Percentiles rank a stretch among this genome's conserved stretches.
phyloP scores from a whole-genome alignment of 2,329 filamentous ascomycete species.

The Talaromyces islandicus region DNA sequence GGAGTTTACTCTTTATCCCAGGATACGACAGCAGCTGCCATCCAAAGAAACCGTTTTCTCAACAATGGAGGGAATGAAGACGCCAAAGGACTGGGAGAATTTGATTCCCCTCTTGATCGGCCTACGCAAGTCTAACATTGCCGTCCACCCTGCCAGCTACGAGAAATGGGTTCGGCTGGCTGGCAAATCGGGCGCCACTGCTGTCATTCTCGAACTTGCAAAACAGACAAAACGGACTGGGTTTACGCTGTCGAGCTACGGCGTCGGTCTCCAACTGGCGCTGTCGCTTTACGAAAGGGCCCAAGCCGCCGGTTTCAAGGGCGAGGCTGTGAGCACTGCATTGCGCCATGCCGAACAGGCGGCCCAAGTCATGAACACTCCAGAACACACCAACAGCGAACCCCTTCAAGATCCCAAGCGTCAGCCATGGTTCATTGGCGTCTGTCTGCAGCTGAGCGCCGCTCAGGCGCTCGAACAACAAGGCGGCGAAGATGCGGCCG shows the following conservation, averaged over 20 bases:
- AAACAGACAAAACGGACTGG: constrained; percentile 30
- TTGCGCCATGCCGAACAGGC: constrained; percentile 29
- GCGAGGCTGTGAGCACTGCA: constrained; percentile 22
- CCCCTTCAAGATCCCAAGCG: constrained; percentile 29
- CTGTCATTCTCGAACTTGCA: constrained; percentile 30
- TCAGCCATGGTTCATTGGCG: constrained; percentile 36
- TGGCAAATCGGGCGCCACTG: constrained; percentile 28
- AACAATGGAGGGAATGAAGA: constrained; percentile 30
- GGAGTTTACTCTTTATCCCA: constrained; percentile 31
- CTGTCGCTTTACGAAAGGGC: constrained; percentile 30
- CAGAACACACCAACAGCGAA: constrained; percentile 23
- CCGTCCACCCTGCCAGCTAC: constrained; percentile 19
- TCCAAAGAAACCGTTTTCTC: constrained; percentile 24
- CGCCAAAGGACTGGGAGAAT: constrained; percentile 35
- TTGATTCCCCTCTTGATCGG: constrained; percentile 36
- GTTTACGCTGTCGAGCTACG: constrained; percentile 22
- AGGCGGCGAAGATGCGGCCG: constrained; percentile 33
- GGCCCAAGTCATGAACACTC: constrained; percentile 29
- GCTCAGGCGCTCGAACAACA: constrained; percentile 33
- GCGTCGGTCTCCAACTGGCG: constrained; percentile 16
- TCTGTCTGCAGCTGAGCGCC: constrained; percentile 41
- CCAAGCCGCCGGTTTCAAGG: constrained; percentile 27
- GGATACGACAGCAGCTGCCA: constrained; percentile 28
- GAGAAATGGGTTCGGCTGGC: constrained; percentile 35
- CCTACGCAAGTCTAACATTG: constrained; percentile 24